Percentiles rank a stretch among this genome's conserved stretches.
Conservation (phyloP, 1,284 basidiomycete species). For the Neonothopanus nambi region DNA sequence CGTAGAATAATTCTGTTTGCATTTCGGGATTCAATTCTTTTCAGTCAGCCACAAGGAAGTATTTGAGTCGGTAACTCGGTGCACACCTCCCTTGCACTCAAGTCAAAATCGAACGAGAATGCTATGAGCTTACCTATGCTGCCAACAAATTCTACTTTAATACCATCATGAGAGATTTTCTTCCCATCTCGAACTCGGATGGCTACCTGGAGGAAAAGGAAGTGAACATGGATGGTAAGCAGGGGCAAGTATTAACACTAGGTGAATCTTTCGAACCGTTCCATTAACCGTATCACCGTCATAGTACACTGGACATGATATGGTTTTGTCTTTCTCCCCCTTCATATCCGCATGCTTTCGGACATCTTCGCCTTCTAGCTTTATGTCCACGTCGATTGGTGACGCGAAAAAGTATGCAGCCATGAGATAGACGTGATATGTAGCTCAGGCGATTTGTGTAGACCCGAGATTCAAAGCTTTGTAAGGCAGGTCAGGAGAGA, state of each 20-base stretch:
- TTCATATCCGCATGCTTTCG: conserved; percentile 80
- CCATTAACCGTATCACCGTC: conserved; percentile 92
- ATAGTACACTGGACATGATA: conserved; percentile 91
- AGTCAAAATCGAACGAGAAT: neutral
- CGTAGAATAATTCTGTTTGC: conserved; percentile 87
- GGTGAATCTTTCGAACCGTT: conserved; percentile 56
- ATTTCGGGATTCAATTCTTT: too few relatives aligned
- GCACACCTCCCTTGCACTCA: too few relatives aligned
- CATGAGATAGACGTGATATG: conserved; percentile 40
- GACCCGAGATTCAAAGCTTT: too few relatives aligned
- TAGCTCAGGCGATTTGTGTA: neutral
- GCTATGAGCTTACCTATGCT: conserved; percentile 75
- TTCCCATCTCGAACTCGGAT: conserved; percentile 94
- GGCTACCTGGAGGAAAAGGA: conserved; percentile 77
- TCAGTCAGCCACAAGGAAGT: too few relatives aligned
- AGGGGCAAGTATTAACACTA: neutral
- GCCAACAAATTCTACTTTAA: conserved; percentile 97
- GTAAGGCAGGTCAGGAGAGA: too few relatives aligned
- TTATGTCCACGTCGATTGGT: conserved; percentile 90
- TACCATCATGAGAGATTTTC: conserved; percentile 93
- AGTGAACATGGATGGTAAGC: neutral
- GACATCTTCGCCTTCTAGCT: conserved; percentile 83
- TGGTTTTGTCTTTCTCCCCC: conserved; percentile 76
- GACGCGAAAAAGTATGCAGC: conserved; percentile 92
- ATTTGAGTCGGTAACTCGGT: too few relatives aligned